Percentiles rank a stretch among this genome's conserved stretches.
phyloP scores from a whole-genome alignment of 208 protist genomes.

The Crithidia sp. region DNA sequence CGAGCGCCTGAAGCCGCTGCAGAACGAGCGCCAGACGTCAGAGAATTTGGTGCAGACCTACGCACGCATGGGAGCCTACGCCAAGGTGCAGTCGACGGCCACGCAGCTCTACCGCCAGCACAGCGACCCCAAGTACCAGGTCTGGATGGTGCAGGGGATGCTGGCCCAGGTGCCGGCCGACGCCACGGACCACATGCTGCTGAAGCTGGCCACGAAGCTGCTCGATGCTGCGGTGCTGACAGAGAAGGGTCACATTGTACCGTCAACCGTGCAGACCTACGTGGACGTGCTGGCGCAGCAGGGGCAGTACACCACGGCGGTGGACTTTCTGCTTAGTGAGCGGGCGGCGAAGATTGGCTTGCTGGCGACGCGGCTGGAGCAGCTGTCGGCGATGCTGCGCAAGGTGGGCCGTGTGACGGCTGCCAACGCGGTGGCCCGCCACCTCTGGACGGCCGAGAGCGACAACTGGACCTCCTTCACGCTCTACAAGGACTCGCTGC shows the following conservation, averaged over 20 bases:
- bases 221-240: slow-evolving; percentile 66
- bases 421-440: slow-evolving; percentile 65
- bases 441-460: slow-evolving; percentile 59
- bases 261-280: slow-evolving; percentile 76
- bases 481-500: slow-evolving; percentile 67
- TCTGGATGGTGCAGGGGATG: slow-evolving; percentile 85
- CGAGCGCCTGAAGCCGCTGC: slow-evolving; percentile 53
- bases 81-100: slow-evolving; percentile 63
- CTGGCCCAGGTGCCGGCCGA: slow-evolving; percentile 76
- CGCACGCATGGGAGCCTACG: slow-evolving; percentile 79
- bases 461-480: slow-evolving; percentile 86
- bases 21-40: slow-evolving; percentile 60
- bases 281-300: slow-evolving; percentile 83
- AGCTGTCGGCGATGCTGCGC: slow-evolving; percentile 50
- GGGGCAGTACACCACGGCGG: slow-evolving; percentile 52
- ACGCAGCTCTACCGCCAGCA: slow-evolving; percentile 67
- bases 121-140: slow-evolving; percentile 71
- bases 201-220: slow-evolving; percentile 77
- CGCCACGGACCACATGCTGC: slow-evolving; percentile 64
- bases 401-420: slow-evolving; percentile 41
- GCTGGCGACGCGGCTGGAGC: slow-evolving; percentile 77
- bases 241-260: slow-evolving; percentile 58
- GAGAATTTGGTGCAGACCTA: slow-evolving; percentile 85
- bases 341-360: slow-evolving; percentile 68
- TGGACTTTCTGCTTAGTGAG: slow-evolving; percentile 66